phyloP scores from a whole-genome alignment of 2,329 filamentous ascomycete species.

The Clonostachys byssicola region DNA sequence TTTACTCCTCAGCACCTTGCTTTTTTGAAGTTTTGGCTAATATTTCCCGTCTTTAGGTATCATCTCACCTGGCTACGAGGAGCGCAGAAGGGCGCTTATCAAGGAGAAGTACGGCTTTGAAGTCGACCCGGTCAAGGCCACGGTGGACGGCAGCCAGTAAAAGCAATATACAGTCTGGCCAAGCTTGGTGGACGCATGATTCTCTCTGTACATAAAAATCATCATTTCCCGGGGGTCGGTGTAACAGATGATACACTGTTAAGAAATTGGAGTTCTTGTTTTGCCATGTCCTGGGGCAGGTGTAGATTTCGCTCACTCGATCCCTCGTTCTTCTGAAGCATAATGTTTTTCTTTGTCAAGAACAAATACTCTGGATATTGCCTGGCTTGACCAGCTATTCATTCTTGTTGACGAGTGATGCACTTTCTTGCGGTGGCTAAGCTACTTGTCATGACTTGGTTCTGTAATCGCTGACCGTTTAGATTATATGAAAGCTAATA shows the following conservation, averaged over 20 bases:
- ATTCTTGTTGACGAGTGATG: too few relatives aligned
- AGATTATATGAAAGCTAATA: background rate
- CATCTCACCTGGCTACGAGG: constrained; percentile 75
- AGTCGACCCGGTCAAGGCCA: constrained; percentile 61
- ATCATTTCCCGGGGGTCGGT: background rate
- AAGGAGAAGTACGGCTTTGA: constrained; percentile 87
- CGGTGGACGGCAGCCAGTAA: constrained; percentile 37
- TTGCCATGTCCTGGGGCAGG: background rate
- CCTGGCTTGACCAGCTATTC: too few relatives aligned
- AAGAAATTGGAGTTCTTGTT: constrained; percentile 33
- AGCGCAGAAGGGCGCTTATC: constrained; percentile 76
- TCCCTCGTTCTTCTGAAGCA: too few relatives aligned
- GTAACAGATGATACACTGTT: constrained; percentile 24
- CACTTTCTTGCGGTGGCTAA: too few relatives aligned
- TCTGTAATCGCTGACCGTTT: too few relatives aligned
- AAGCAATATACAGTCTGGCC: constrained; percentile 4
- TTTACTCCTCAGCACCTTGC: background rate
- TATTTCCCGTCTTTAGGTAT: constrained; percentile 55
- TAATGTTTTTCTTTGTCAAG: too few relatives aligned
- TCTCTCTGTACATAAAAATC: constrained; percentile 1
- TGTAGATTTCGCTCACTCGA: too few relatives aligned
- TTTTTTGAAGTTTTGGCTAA: background rate
- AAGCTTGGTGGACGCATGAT: background rate
- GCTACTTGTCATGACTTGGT: too few relatives aligned
- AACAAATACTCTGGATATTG: too few relatives aligned